Percentiles rank a stretch among this genome's conserved stretches.
These are phyloP conservation scores for Tulasnella sp. DNA, from an alignment of 768 basidiomycete species.

Conservation along the genomic window DNA sequence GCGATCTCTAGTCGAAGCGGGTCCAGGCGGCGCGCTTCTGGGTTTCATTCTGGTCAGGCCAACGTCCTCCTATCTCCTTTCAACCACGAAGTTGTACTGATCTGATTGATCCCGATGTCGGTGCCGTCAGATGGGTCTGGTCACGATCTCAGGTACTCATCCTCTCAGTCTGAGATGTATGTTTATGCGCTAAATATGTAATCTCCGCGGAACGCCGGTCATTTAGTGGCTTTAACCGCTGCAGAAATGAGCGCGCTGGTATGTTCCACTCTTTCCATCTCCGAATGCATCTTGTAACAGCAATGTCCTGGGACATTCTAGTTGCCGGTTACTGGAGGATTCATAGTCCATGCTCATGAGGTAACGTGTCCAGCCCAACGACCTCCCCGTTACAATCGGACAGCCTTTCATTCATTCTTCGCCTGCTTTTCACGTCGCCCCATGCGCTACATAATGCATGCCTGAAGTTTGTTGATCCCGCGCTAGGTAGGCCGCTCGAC, in stretches of 20 bases:
- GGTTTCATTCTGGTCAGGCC: conserved; percentile 10
- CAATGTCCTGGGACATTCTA: too few species aligned
- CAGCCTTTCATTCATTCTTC: too few species aligned
- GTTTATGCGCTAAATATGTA: background rate
- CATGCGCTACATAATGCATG: conserved; percentile 1
- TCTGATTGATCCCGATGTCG: conserved; percentile 1
- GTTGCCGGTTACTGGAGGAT: conserved; percentile 13
- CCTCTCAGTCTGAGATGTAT: background rate
- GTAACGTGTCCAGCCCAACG: too few species aligned
- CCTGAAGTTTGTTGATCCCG: conserved; percentile 14
- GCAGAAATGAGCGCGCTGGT: conserved; percentile 15
- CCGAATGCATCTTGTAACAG: too few species aligned
- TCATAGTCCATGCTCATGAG: conserved; percentile 13
- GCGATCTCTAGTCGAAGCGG: conserved; percentile 13
- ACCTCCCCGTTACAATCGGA: too few species aligned
- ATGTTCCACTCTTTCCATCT: background rate
- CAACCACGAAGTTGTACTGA: background rate
- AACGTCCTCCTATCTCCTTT: background rate
- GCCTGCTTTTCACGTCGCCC: background rate
- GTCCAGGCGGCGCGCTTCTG: conserved; percentile 12
- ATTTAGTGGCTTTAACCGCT: conserved; percentile 10
- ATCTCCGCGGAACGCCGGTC: background rate
- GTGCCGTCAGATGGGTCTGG: conserved; percentile 8
- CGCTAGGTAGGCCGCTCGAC: conserved; percentile 8
- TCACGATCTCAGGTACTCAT: conserved; percentile 7